Percentiles rank a stretch among this genome's conserved stretches.
phyloP scores from a whole-genome alignment of 78 protist genomes.

The Monosiga brevicollis region DNA sequence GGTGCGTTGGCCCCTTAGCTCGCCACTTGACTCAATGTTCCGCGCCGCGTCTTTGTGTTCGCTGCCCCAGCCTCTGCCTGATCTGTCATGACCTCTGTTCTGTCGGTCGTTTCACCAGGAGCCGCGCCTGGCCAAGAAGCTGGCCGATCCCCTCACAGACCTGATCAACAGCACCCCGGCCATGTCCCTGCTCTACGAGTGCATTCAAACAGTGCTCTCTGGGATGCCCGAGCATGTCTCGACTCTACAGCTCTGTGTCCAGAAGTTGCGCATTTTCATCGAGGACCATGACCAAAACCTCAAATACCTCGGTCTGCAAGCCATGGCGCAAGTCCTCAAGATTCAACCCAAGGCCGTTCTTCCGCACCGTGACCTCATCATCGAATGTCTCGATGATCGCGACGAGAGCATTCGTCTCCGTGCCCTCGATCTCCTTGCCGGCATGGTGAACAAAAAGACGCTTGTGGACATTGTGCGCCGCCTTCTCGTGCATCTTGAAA shows the following conservation, averaged over 20 bases:
- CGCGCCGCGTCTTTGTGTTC: too few species aligned
- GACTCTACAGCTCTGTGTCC: constrained; percentile 63
- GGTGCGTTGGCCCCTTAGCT: too few species aligned
- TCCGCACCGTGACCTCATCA: constrained; percentile 28
- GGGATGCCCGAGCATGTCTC: constrained; percentile 38
- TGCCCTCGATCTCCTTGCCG: constrained; percentile 74
- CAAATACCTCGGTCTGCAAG: constrained; percentile 86
- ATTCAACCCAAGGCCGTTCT: constrained; percentile 64
- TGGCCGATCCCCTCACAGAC: constrained; percentile 79
- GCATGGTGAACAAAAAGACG: constrained; percentile 80
- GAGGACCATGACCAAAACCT: constrained; percentile 90
- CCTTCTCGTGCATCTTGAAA: constrained; percentile 31
- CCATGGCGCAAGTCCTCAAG: constrained; percentile 65
- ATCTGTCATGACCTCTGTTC: too few species aligned
- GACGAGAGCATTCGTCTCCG: constrained; percentile 82
- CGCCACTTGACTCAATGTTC: too few species aligned
- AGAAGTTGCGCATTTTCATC: constrained; percentile 64
- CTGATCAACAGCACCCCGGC: constrained; percentile 81
- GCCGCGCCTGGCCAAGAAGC: constrained; percentile 83
- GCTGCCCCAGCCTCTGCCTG: too few species aligned
- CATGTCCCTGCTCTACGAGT: constrained; percentile 78
- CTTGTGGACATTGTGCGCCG: constrained; percentile 50
- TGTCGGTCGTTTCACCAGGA: too few species aligned
- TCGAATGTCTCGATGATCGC: constrained; percentile 66
- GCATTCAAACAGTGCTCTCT: constrained; percentile 50